Evolutionary conservation across 345 rosid genomes (phyloP).

Genomic region (Geranium rotundifolium): DNA sequence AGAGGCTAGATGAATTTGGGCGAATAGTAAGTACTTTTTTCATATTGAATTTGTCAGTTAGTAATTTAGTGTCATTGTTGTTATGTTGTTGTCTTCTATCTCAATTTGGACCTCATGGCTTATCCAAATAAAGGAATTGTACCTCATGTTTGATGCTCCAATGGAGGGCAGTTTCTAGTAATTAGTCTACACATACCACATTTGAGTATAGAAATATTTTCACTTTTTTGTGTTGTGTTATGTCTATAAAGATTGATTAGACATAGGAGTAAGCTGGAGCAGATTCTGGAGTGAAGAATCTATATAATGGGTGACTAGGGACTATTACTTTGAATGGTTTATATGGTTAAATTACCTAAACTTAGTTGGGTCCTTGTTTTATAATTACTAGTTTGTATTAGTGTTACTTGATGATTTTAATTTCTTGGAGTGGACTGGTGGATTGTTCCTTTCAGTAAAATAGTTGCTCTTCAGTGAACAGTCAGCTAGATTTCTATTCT

Average conservation of each 20-base stretch:
- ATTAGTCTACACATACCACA: too few species aligned
- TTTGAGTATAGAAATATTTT: too few species aligned
- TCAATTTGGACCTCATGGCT: not conserved
- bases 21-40: conserved; percentile 58
- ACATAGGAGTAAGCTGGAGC: too few species aligned
- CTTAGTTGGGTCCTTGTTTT: not conserved
- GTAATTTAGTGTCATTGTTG: not conserved
- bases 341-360: not conserved
- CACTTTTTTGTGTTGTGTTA: too few species aligned
- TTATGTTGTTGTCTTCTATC: too few species aligned
- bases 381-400: not conserved
- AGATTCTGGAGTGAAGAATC: too few species aligned
- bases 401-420: not conserved
- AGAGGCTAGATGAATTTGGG: conserved; percentile 93
- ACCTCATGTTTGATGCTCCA: too few species aligned
- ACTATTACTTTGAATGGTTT: not conserved
- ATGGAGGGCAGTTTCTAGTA: too few species aligned
- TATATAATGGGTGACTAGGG: not conserved
- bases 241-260: too few species aligned
- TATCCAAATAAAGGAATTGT: not conserved
- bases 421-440: not conserved
- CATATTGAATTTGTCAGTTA: not conserved
- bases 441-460: not conserved
- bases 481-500: not conserved
- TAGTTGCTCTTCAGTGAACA: not conserved